Conservation (phyloP, 2,329 filamentous ascomycete genomes). For the Ophiocordyceps sinensis region DNA sequence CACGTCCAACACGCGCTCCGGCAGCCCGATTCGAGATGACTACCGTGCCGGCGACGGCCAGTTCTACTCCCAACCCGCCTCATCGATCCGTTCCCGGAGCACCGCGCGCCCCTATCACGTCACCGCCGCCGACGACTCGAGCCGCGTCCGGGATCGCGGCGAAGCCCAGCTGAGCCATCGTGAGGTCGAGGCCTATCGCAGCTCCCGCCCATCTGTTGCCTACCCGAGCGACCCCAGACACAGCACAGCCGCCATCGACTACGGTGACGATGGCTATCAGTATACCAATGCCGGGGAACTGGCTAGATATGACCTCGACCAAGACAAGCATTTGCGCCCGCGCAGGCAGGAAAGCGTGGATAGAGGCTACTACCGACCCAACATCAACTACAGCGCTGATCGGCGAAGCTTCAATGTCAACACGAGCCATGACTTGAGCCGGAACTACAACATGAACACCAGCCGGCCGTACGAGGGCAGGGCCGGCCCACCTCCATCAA, state of each 20-base stretch:
- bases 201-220: constrained; percentile 28
- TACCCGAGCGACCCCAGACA: constrained; percentile 31
- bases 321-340: constrained; percentile 26
- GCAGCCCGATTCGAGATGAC: constrained; percentile 36
- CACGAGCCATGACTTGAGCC: constrained; percentile 26
- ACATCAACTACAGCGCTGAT: constrained; percentile 35
- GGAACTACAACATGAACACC: constrained; percentile 23
- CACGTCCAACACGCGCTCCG: constrained; percentile 17
- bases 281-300: constrained; percentile 50
- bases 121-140: constrained; percentile 36
- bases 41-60: constrained; percentile 35
- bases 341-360: constrained; percentile 41
- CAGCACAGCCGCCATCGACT: constrained; percentile 30
- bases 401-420: constrained; percentile 30
- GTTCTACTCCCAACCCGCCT: constrained; percentile 44
- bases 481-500: constrained; percentile 50
- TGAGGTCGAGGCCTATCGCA: constrained; percentile 30
- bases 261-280: constrained; percentile 45
- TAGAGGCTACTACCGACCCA: constrained; percentile 39
- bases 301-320: constrained; percentile 45
- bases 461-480: constrained; percentile 23
- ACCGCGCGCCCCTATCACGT: constrained; percentile 31
- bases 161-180: constrained; percentile 25
- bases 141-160: constrained; percentile 33
- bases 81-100: constrained; percentile 37